Evolutionary conservation across 371 early-diverging fungal genomes (phyloP), one percentile per base, ranked within the genome.

Genomic region (Haplosporangium sp.): DNA sequence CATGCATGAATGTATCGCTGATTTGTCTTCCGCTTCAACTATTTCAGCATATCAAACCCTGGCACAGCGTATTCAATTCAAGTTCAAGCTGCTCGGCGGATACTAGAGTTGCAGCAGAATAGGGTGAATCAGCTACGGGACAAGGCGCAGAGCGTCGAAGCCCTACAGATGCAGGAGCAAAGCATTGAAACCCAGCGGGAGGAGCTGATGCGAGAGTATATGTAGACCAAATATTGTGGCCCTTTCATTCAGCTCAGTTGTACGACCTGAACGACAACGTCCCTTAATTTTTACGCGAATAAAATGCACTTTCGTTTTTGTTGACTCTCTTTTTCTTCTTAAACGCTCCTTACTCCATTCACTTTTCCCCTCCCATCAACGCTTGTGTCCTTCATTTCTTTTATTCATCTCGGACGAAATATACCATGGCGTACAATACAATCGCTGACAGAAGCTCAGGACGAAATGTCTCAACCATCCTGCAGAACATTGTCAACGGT

Each of bases 401-500:
- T 45, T n/a, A 40, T 41, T 38, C 64, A 71, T 29, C 29, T 29
- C 29, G 29, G 29, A 29, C 29, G 4, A 29, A 29, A 29, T 29
- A 29, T 4, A 29, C 29, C 4, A 29, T 77, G 72, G 56, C 72
- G 21, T 77, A 77, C 62, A 55, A 67, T 42, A 56, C 55, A 41
- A 60, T 77, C 41, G 43, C 54, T n/a, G 72, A 77, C 60, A 53
- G 77, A 40, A 29, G 64, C 6, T 14, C 59, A 12, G 72, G 64
- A 18, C 61, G 45, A 47, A 71, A 64, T 40, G 62, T 77, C 58
- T 16, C 57, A 5, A 20, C 64, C 21, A 57, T 53, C 2, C 55
- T 77, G 20, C 68, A 71, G 48, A 56, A 63, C 63, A 71, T 77
- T 54, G 68, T 51, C 29, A 70, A 64, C 42, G 77, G 77, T 77